Evolutionary conservation across 192 early-diverging fungal species (phyloP).

Genomic region (Coemansia sp.): DNA sequence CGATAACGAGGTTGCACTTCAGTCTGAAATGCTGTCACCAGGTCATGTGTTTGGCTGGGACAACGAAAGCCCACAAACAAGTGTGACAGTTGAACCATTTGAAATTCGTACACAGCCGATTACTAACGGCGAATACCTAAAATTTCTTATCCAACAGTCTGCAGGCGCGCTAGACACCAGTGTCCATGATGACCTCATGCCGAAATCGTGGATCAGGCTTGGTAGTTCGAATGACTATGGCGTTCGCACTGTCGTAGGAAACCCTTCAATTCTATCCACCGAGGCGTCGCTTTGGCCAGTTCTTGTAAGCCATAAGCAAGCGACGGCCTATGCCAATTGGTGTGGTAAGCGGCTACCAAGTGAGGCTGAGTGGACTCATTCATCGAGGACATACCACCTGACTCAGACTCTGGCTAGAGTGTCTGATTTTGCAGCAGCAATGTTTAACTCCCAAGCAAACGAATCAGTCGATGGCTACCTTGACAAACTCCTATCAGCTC

Average conservation of each 20-base stretch:
- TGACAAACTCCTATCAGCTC: conserved; percentile 8
- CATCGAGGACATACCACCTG: conserved; percentile 27
- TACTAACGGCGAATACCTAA: conserved; percentile 72
- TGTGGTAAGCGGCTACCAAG: conserved; percentile 66
- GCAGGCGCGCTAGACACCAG: not conserved
- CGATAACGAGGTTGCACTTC: conserved; percentile 45
- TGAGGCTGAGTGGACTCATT: conserved; percentile 67
- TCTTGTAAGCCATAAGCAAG: conserved; percentile 64
- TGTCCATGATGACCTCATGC: conserved; percentile 33
- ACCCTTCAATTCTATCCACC: conserved; percentile 49
- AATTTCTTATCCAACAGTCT: conserved; percentile 42
- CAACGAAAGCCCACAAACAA: conserved; percentile 70
- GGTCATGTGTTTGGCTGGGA: conserved; percentile 81
- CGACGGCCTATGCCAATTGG: conserved; percentile 63
- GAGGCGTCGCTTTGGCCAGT: conserved; percentile 69
- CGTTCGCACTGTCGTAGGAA: conserved; percentile 71
- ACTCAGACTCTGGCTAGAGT: conserved; percentile 14
- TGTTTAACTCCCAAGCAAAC: too few species aligned
- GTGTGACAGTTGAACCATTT: conserved; percentile 46
- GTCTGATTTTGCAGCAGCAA: not conserved
- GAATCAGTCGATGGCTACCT: conserved; percentile 17
- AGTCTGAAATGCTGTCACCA: conserved; percentile 14
- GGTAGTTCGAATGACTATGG: conserved; percentile 16
- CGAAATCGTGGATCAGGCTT: conserved; percentile 57
- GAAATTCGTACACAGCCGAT: conserved; percentile 75